Conservation (phyloP, 23 red algal species). For the Gracilaria gracilis region DNA sequence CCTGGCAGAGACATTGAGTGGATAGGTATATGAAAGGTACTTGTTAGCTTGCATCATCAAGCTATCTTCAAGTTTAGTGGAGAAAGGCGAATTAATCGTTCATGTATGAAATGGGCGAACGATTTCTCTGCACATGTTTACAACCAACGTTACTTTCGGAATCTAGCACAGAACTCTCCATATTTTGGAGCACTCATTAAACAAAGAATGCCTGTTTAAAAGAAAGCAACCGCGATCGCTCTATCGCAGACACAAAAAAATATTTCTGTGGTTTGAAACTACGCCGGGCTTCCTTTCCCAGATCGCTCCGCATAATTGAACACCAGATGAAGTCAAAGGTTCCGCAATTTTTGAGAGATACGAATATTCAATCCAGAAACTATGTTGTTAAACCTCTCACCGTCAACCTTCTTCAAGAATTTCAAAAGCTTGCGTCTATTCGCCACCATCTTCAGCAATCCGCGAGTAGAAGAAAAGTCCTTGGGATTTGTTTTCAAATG, state of each 20-base stretch:
- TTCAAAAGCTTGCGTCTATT: conserved; percentile 78
- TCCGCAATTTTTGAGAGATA: conserved; percentile 68
- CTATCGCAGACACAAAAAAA: not conserved
- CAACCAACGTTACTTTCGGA: not conserved
- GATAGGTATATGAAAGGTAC: too few species aligned
- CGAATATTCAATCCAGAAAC: conserved; percentile 78
- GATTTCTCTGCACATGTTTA: not conserved
- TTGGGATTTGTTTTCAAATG: conserved; percentile 91
- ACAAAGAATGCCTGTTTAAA: not conserved
- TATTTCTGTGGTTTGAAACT: not conserved
- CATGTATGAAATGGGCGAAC: not conserved
- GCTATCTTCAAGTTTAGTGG: not conserved
- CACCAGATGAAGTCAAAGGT: conserved; percentile 22
- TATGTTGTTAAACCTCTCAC: conserved; percentile 67
- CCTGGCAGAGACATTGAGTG: too few species aligned
- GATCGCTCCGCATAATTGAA: not conserved
- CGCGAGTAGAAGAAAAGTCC: conserved; percentile 87
- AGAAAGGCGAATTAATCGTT: not conserved
- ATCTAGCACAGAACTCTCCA: not conserved
- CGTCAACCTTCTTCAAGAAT: conserved; percentile 65
- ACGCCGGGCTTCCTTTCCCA: not conserved
- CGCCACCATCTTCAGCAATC: conserved; percentile 80
- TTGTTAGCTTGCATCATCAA: not conserved
- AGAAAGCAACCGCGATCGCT: not conserved
- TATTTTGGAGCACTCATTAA: not conserved